Evolutionary conservation across 2,329 filamentous ascomycete genomes (phyloP), one percentile per base, ranked within the genome.

Genomic region (Daldinia eschscholtzii): DNA sequence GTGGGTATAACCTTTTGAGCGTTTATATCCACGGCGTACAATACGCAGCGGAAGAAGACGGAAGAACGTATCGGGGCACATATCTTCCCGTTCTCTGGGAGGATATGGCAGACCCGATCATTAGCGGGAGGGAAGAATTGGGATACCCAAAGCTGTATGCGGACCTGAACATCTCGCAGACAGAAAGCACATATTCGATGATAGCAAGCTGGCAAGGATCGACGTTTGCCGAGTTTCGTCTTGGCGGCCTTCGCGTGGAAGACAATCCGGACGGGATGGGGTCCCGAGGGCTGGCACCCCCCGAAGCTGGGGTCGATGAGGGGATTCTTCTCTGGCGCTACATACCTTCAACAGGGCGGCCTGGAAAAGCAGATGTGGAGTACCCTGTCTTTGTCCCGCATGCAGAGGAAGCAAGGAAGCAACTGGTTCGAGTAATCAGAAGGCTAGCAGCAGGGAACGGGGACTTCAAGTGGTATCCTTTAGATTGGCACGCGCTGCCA

Each of bases 31-130:
- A 65, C 42, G 64, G 64, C 2, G 44, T 61, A 7, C 63, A 65
- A 23, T 65, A 53, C 26, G 39, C 18, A 6, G 12, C 64, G 10
- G 28, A 41, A n/a, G 23, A 53, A 23, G 28, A 18, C 10, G 57
- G 58, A 4, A 26, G n/a, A 46, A 20, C n/a, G n/a, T 52, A 52
- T 37, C 46, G 57, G 20, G 64, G 64, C 13, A 61, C 64, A n/a
- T 65, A 50, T 39, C 52, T 65, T 9, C 64, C 64, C n/a, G 64
- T 65, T 3, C 64, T 65, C 4, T 65, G 64, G 64, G 64, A 65
- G 28, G 37, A 65, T 15, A 15, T 65, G 18, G 57, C 64, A 37
- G 64, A 65, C 35, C 64, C 64, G 15, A 65, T 65, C 5, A 65
- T 65, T 15, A 65, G 64, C 23, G 64, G 64, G 4, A 42, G 64